Base-by-base conservation (phyloP, 2,329 filamentous ascomycete species). In the Neonectria sp. region DNA sequence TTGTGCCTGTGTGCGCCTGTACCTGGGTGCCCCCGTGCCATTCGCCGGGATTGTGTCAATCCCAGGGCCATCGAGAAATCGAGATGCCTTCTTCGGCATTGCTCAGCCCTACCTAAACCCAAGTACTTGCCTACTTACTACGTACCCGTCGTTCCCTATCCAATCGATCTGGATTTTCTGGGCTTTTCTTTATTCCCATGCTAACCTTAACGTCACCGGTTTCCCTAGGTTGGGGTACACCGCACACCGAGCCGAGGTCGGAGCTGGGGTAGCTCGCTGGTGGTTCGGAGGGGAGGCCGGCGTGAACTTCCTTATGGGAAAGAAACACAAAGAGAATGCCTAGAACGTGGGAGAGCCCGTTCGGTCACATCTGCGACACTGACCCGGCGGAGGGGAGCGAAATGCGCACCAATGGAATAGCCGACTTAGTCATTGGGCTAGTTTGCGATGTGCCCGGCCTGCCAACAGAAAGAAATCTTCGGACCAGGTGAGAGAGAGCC, bases 401-500 rank as follows among this genome's bases (percentile, higher is more conserved):
- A 76, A 74, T 76, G 74, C 74, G 74, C 74, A 60, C 74, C 74
- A 76, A 76, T 76, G 61, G 68, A 72, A 70, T 63, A 67, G 68
- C 55, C 55, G 67, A 46, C 45, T 67, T 76, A 69, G 70, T 72
- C 64, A 69, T 64, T 52, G 52, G 63, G 40, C 66, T 66, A 72
- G 61, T 49, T 68, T 43, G 67, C 67, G 68, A 74, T 67, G 63
- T 62, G 67, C 61, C 24, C 57, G 52, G 31, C 63, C 37, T 40
- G 15, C 37, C 37, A 40, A 8, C 68, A 69, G 69, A 68, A 57
- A 53, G 33, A 56, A 57, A 52, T 46, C 53, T 55, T 61, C 48
- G 27, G 52, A 33, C 57, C 56, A 69, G 67, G 65, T 64, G 62
- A 71, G 21, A 21, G 21, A 21, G 21, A 21, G 62, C 58, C 29